A percentile compares a stretch with the other conserved stretches of the same genome.
Conservation (phyloP, 192 early-diverging fungal genomes). For the Backusella macrospora region DNA sequence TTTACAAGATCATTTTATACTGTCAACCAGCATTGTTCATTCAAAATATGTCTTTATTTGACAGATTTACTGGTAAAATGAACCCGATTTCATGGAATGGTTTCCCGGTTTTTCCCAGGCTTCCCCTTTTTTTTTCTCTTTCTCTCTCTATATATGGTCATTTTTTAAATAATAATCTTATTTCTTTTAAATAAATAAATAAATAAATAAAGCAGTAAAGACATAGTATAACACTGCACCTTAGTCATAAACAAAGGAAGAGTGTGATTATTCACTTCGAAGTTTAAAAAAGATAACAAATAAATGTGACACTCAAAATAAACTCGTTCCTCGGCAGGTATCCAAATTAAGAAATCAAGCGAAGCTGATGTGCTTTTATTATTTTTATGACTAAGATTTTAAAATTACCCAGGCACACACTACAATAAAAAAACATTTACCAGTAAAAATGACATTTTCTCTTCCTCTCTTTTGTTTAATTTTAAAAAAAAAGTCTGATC, state of each 20-base stretch:
- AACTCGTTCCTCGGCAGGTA: background rate
- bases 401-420: background rate
- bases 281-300: constrained; percentile 1
- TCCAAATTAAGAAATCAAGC: constrained; percentile 3
- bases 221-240: background rate
- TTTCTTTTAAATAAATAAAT: background rate
- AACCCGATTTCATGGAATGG: constrained; percentile 8
- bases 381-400: background rate
- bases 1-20: background rate
- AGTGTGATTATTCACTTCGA: background rate
- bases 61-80: background rate
- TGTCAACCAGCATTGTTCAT: background rate
- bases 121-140: background rate
- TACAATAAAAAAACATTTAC: constrained; percentile 2
- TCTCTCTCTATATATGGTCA: background rate
- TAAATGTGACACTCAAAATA: constrained; percentile 1
- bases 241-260: background rate
- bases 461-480: constrained; percentile 4
- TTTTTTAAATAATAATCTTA: background rate
- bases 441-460: background rate
- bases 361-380: background rate
- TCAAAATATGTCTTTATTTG: constrained; percentile 1
- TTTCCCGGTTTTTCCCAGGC: constrained; percentile 9
- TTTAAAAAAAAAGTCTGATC: background rate
- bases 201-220: background rate